phyloP scores from a whole-genome alignment of 352 stramenopile genomes.

The Globisporangium solare region DNA sequence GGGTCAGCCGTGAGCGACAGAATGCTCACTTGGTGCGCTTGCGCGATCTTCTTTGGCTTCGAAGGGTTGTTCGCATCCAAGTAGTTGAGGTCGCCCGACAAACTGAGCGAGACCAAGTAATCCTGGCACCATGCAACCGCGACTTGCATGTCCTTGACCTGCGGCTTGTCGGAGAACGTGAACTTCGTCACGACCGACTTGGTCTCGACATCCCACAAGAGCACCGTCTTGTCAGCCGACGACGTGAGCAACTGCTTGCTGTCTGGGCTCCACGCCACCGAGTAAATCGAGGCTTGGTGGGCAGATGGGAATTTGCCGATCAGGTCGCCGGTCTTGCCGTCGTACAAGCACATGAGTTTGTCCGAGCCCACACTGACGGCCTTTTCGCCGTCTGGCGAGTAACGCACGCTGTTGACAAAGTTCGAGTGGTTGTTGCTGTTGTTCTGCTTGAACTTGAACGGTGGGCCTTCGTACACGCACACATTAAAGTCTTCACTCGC shows the following conservation, averaged over 20 bases:
- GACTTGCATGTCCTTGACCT: conserved; percentile 86
- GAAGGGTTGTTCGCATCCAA: conserved; percentile 59
- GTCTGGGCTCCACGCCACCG: conserved; percentile 90
- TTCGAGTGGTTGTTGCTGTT: conserved; percentile 92
- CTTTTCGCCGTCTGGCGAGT: conserved; percentile 87
- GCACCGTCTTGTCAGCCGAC: conserved; percentile 95
- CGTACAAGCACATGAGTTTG: conserved; percentile 94
- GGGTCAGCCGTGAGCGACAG: conserved; percentile 81
- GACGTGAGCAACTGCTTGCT: conserved; percentile 91
- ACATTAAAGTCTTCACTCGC: conserved; percentile 94
- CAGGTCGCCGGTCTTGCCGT: conserved; percentile 89
- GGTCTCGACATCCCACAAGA: conserved; percentile 87
- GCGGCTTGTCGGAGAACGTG: conserved; percentile 63
- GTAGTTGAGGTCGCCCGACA: conserved; percentile 85
- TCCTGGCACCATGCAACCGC: conserved; percentile 67
- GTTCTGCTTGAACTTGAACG: conserved; percentile 95
- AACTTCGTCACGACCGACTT: conserved; percentile 75
- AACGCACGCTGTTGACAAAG: conserved; percentile 95
- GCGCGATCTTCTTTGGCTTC: conserved; percentile 77
- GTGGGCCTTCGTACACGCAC: conserved; percentile 93
- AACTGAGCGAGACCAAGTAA: conserved; percentile 74
- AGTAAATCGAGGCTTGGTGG: conserved; percentile 95
- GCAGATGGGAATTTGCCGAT: conserved; percentile 71
- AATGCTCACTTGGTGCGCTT: conserved; percentile 91
- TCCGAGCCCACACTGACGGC: conserved; percentile 93